A percentile compares a stretch with the other conserved stretches of the same genome.
Evolutionary conservation across 2,329 filamentous ascomycete species (phyloP).

Genomic region (Orbilia blumenaviensis): DNA sequence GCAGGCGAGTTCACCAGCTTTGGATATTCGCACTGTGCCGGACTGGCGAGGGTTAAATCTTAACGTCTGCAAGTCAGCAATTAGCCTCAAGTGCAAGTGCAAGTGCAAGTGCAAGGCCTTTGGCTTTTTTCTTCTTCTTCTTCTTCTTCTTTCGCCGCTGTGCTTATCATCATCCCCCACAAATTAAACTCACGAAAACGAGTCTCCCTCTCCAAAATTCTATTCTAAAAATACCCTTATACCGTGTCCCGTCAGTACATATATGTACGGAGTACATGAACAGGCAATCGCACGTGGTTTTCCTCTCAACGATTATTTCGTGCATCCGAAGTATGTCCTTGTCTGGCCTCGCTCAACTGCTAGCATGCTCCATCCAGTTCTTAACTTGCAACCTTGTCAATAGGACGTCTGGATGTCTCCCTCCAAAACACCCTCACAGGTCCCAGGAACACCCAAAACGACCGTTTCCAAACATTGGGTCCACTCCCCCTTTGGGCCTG

Average conservation of each 20-base stretch:
- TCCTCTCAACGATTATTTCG: constrained; percentile 29
- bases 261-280: too few relatives aligned
- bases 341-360: too few relatives aligned
- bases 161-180: constrained; percentile 55
- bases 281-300: constrained; percentile 37
- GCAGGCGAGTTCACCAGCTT: not conserved
- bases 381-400: constrained; percentile 20
- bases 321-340: constrained; percentile 43
- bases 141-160: too few relatives aligned
- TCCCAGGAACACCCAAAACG: not conserved
- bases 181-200: constrained; percentile 47
- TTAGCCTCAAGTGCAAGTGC: constrained; percentile 37
- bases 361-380: too few relatives aligned
- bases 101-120: not conserved
- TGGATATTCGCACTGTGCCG: not conserved
- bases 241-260: too few relatives aligned
- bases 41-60: not conserved
- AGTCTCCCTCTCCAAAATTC: not conserved
- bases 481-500: not conserved
- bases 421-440: constrained; percentile 3
- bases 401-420: constrained; percentile 9
- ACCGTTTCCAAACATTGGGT: constrained; percentile 26
- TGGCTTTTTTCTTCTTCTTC: not conserved
- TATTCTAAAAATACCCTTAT: constrained; percentile 52
- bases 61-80: constrained; percentile 34